Evolutionary conservation across 2,329 filamentous ascomycete species (phyloP).

Genomic region (Rutstroemia sp.): DNA sequence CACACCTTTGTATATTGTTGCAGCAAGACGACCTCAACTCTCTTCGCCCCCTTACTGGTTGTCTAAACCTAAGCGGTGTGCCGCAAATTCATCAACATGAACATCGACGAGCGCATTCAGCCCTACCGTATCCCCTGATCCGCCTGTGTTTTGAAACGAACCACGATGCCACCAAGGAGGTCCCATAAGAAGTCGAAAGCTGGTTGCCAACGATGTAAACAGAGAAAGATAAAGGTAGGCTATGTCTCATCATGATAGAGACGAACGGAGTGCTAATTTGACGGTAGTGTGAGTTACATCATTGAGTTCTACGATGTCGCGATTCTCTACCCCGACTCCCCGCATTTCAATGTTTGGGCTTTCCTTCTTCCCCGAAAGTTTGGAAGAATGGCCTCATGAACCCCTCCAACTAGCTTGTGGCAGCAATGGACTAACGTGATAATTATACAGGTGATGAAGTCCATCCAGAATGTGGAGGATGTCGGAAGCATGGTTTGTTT

Average conservation of each 20-base stretch:
- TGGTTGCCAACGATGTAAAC: constrained; percentile 59
- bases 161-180: constrained; percentile 52
- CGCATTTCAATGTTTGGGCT: too few species aligned
- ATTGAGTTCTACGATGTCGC: neutral
- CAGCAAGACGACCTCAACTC: too few species aligned
- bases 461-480: constrained; percentile 59
- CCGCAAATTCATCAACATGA: neutral
- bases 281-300: neutral
- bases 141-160: neutral
- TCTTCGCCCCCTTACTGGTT: too few species aligned
- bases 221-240: constrained; percentile 59
- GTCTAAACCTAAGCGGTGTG: neutral
- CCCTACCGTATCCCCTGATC: neutral
- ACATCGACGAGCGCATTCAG: neutral
- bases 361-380: too few species aligned
- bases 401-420: neutral
- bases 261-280: neutral
- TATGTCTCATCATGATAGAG: neutral
- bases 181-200: constrained; percentile 65
- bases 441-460: constrained; percentile 45
- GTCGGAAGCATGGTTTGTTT: constrained; percentile 47
- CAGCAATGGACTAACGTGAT: neutral
- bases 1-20: neutral
- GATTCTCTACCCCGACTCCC: neutral
- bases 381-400: neutral